Conservation (phyloP, 371 early-diverging fungal species). For the Dichotomocladium elegans region DNA sequence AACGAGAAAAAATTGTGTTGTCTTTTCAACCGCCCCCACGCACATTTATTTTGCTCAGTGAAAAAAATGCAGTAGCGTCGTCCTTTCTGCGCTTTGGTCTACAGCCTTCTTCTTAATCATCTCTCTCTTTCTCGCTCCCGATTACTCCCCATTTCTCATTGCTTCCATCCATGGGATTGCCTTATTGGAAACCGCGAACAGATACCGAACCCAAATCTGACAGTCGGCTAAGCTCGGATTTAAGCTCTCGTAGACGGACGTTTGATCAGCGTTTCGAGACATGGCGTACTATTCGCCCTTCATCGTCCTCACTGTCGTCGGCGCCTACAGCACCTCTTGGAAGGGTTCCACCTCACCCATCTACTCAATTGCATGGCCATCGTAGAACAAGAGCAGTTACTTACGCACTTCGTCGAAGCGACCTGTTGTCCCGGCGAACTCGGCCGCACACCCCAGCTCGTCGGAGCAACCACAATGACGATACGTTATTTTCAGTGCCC, state of each 20-base stretch:
- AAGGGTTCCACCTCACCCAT: too few species aligned
- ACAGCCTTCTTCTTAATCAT: too few species aligned
- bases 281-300: not conserved
- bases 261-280: not conserved
- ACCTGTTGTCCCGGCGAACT: not conserved
- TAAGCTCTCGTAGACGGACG: too few species aligned
- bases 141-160: too few species aligned
- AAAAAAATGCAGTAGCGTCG: too few species aligned
- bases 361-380: too few species aligned
- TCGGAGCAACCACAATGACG: not conserved
- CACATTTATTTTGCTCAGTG: too few species aligned
- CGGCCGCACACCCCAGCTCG: not conserved
- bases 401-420: not conserved
- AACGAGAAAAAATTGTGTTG: too few species aligned
- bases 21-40: too few species aligned
- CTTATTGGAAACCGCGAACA: slow-evolving; percentile 10
- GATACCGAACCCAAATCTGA: not conserved
- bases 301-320: not conserved
- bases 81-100: too few species aligned
- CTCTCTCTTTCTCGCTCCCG: too few species aligned
- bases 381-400: slow-evolving; percentile 3
- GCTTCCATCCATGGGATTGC: slow-evolving; percentile 3
- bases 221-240: not conserved
- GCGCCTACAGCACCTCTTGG: not conserved
- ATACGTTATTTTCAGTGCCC: not conserved